Evolutionary conservation across 148 eudicot species (phyloP).

Genomic region (Amaranthus cruentus): DNA sequence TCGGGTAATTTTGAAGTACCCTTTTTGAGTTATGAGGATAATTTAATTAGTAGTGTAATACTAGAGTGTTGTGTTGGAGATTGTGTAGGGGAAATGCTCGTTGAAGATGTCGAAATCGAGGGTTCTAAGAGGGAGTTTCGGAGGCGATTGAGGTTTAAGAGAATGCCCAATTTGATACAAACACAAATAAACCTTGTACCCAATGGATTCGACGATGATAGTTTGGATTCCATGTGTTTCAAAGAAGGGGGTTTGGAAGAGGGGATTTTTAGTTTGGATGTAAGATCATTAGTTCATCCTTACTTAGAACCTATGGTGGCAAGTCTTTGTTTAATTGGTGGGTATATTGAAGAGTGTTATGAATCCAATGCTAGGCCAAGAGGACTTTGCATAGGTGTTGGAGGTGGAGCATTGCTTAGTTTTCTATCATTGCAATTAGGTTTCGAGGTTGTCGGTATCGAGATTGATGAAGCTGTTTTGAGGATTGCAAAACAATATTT

Average conservation of each 20-base stretch:
- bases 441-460: constrained; percentile 71
- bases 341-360: constrained; percentile 31
- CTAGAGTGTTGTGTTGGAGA: constrained; percentile 45
- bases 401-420: constrained; percentile 79
- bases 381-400: constrained; percentile 82
- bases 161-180: constrained; percentile 84
- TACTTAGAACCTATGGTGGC: constrained; percentile 91
- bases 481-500: constrained; percentile 50
- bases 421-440: constrained; percentile 48
- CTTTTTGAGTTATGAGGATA: constrained; percentile 63
- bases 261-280: constrained; percentile 37
- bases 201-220: constrained; percentile 4
- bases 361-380: constrained; percentile 39
- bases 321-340: constrained; percentile 43
- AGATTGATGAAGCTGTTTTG: constrained; percentile 66
- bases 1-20: constrained; percentile 36
- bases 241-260: constrained; percentile 27
- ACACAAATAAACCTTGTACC: constrained; percentile 55
- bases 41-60: constrained; percentile 42
- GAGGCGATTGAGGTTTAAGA: constrained; percentile 88
- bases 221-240: constrained; percentile 11
- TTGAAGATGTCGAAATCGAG: constrained; percentile 74
- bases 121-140: constrained; percentile 42
- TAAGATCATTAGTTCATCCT: constrained; percentile 52
- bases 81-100: constrained; percentile 67